A percentile compares a stretch with the other conserved stretches of the same genome.
These are phyloP conservation scores for Buddleja alternifolia DNA, from an alignment of 257 asterid species.

Conservation along the genomic window DNA sequence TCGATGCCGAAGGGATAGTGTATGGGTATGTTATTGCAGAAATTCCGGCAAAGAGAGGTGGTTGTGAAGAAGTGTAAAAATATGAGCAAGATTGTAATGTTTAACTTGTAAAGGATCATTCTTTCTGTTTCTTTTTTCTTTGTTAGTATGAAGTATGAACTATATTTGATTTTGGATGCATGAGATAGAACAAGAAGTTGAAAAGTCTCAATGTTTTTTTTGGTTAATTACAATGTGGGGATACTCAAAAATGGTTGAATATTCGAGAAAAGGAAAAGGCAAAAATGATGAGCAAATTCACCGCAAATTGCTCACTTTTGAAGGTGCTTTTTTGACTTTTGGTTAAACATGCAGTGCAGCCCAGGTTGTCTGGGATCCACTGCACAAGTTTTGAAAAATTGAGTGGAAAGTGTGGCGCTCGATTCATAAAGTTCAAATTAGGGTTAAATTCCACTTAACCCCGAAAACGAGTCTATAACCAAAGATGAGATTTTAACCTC, in stretches of 20 bases:
- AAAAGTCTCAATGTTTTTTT: conserved; percentile 25
- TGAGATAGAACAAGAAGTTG: background rate
- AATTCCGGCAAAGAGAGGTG: conserved; percentile 55
- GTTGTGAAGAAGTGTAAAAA: conserved; percentile 15
- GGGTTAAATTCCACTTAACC: too few relatives aligned
- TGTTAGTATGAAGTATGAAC: too few relatives aligned
- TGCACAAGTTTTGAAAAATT: conserved; percentile 7
- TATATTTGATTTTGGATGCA: background rate
- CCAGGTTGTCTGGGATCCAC: conserved; percentile 21
- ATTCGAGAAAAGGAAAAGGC: background rate
- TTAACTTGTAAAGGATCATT: conserved; percentile 9
- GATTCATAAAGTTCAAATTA: too few relatives aligned
- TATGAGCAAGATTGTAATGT: conserved; percentile 6
- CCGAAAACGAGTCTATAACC: too few relatives aligned
- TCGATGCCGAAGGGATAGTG: conserved; percentile 83
- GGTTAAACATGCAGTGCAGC: background rate
- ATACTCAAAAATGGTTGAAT: background rate
- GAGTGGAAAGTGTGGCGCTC: background rate
- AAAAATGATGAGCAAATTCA: background rate
- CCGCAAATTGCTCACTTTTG: conserved; percentile 37
- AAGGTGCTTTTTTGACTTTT: conserved; percentile 41
- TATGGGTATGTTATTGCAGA: conserved; percentile 77
- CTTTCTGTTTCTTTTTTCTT: background rate
- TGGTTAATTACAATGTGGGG: background rate
- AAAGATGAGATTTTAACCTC: too few relatives aligned